These are phyloP conservation scores for Cyberlindnera euphorbiiphila DNA, from an alignment of 805 yeast genomes.

Conservation along the genomic window DNA sequence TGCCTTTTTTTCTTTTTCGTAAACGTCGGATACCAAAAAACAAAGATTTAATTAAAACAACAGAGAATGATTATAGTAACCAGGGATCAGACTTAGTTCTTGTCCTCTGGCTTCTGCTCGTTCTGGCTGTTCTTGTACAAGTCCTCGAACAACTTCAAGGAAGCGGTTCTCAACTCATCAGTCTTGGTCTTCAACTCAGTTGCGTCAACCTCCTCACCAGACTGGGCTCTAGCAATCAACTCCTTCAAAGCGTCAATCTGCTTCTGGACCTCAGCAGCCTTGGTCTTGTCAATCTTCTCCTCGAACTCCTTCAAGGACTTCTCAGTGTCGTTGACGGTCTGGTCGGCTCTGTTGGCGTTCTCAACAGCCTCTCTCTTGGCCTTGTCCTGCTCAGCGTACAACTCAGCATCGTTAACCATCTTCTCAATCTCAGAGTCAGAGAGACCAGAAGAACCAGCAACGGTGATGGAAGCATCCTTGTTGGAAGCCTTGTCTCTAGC, in stretches of 20 bases:
- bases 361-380: slow-evolving; percentile 60
- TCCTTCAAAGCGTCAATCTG: slow-evolving; percentile 56
- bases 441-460: slow-evolving; percentile 57
- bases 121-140: slow-evolving; percentile 28
- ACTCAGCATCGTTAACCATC: slow-evolving; percentile 58
- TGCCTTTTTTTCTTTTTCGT: slow-evolving; percentile 5
- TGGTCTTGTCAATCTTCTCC: slow-evolving; percentile 54
- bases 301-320: slow-evolving; percentile 75
- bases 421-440: slow-evolving; percentile 59
- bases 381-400: slow-evolving; percentile 54
- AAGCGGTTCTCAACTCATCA: slow-evolving; percentile 73
- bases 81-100: slow-evolving; percentile 5
- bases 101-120: slow-evolving; percentile 28
- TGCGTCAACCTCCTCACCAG: slow-evolving; percentile 54
- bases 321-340: slow-evolving; percentile 80
- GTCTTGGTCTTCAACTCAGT: slow-evolving; percentile 72
- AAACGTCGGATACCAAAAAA: slow-evolving; percentile 9
- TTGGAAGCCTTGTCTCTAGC: slow-evolving; percentile 82
- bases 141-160: slow-evolving; percentile 71
- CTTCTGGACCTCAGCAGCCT: slow-evolving; percentile 45
- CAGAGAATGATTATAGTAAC: background rate
- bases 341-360: slow-evolving; percentile 80
- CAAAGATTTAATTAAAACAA: slow-evolving; percentile 1
- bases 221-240: slow-evolving; percentile 66
- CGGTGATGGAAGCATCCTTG: slow-evolving; percentile 69